Percentiles rank a stretch among this genome's conserved stretches.
Evolutionary conservation across 2,329 filamentous ascomycete genomes (phyloP).

Genomic region (Colletotrichum sp.): DNA sequence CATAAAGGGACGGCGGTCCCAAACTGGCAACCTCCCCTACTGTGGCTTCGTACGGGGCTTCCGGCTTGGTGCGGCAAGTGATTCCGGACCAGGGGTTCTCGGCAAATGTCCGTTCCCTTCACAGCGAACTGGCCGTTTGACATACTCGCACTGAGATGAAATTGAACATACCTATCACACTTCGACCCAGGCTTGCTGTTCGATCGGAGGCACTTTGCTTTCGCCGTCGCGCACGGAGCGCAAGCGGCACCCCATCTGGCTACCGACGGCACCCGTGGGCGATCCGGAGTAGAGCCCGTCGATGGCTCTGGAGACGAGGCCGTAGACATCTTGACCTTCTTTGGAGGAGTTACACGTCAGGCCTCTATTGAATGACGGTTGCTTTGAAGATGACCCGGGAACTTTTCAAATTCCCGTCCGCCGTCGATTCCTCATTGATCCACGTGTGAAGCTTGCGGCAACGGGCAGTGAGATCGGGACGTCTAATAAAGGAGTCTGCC

Average conservation of each 20-base stretch:
- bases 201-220: constrained; percentile 55
- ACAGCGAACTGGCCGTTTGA: background rate
- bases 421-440: accelerated
- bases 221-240: constrained; percentile 51
- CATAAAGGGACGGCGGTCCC: accelerated
- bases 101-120: background rate
- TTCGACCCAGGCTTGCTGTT: constrained; percentile 40
- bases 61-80: background rate
- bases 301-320: background rate
- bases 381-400: background rate
- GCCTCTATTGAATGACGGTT: accelerated
- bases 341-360: accelerated
- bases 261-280: background rate
- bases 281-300: background rate
- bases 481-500: background rate
- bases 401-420: background rate
- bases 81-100: background rate
- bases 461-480: accelerated
- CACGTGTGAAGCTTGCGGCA: background rate
- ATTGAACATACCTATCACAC: constrained; percentile 45
- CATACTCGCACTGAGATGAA: background rate
- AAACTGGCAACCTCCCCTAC: background rate
- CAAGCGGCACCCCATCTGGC: constrained; percentile 54
- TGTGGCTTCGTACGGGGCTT: background rate
- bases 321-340: background rate